Conservation (phyloP, 2,329 filamentous ascomycete genomes). For the Aspergillus ustus region DNA sequence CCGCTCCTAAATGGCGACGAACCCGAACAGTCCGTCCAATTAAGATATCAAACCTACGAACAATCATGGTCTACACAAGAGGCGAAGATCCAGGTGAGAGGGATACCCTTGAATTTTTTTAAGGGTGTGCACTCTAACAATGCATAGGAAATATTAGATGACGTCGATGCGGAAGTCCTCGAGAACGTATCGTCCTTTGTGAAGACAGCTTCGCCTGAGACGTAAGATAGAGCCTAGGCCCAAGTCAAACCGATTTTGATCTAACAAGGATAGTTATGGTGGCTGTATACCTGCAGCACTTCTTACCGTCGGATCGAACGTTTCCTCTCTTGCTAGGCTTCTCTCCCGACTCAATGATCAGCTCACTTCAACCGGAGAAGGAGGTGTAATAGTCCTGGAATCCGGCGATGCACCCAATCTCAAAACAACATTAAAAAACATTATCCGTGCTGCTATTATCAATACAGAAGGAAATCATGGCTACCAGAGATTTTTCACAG, state of each 20-base stretch:
- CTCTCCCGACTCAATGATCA: constrained; percentile 43
- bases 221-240: constrained; percentile 34
- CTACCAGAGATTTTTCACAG: constrained; percentile 44
- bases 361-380: constrained; percentile 36
- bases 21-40: constrained; percentile 32
- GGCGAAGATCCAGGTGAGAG: constrained; percentile 43
- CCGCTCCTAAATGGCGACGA: constrained; percentile 48
- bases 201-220: constrained; percentile 37
- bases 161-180: constrained; percentile 46
- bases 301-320: constrained; percentile 49
- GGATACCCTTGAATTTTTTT: not conserved
- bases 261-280: constrained; percentile 37
- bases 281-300: constrained; percentile 48
- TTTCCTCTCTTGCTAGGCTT: constrained; percentile 46
- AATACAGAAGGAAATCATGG: constrained; percentile 44
- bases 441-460: constrained; percentile 48
- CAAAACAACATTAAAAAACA: constrained; percentile 51
- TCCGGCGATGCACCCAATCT: constrained; percentile 52
- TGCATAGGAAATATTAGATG: constrained; percentile 39
- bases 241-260: constrained; percentile 1
- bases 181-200: constrained; percentile 45
- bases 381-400: constrained; percentile 47
- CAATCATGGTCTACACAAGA: constrained; percentile 46
- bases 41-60: constrained; percentile 44
- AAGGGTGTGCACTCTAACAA: constrained; percentile 17